A percentile compares a stretch with the other conserved stretches of the same genome.
Evolutionary conservation across 495 filamentous ascomycete species (phyloP).

Genomic region (Penicillium mononematosum): DNA sequence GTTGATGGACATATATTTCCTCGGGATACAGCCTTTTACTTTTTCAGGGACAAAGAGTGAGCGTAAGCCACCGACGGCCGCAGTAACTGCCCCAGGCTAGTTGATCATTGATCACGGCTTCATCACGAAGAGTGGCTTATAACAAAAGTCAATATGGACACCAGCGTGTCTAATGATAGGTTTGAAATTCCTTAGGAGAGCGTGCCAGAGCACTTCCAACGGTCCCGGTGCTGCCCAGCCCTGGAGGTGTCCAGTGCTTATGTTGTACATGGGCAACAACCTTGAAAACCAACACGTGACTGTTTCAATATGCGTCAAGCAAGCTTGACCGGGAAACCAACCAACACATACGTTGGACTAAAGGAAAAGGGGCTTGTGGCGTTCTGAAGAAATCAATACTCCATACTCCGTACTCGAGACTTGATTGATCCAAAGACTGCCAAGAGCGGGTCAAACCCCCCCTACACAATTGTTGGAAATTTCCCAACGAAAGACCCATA

Average conservation of each 20-base stretch:
- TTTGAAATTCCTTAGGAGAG: neutral
- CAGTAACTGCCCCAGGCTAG: neutral
- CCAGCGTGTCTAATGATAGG: neutral
- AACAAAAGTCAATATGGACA: neutral
- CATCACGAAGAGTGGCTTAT: neutral
- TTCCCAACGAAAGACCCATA: neutral
- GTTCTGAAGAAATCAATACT: neutral
- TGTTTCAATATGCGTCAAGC: neutral
- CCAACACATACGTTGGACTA: neutral
- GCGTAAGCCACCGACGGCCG: neutral
- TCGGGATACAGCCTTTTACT: neutral
- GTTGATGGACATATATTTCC: neutral
- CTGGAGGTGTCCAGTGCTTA: neutral
- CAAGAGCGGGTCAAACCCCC: conserved; percentile 12
- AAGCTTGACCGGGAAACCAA: neutral
- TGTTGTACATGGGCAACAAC: neutral
- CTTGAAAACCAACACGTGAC: conserved; percentile 4
- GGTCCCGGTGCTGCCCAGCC: neutral
- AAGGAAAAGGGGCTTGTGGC: conserved; percentile 5
- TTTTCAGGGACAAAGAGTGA: conserved; percentile 2
- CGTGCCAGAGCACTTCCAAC: neutral
- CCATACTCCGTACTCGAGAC: neutral
- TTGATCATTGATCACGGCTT: neutral
- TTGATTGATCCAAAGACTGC: conserved; percentile 3
- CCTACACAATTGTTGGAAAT: neutral